A percentile compares a stretch with the other conserved stretches of the same genome.
phyloP scores from a whole-genome alignment of 306 rosid species.

The Nissolia schottii region DNA sequence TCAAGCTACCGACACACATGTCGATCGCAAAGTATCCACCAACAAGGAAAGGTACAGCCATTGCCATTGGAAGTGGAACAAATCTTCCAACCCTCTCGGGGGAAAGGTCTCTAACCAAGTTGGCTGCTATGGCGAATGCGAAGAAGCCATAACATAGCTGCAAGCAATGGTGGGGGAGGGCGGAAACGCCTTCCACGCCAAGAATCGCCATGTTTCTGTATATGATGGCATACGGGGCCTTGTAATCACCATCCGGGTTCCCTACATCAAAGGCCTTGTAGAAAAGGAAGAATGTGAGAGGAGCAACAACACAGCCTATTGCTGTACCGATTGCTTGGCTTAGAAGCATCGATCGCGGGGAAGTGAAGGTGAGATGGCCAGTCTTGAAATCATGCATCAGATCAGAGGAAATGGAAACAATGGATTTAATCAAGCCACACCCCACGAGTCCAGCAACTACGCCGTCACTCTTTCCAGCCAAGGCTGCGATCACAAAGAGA shows the following conservation, averaged over 20 bases:
- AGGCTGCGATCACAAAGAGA: constrained; percentile 80
- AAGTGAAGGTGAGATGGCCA: constrained; percentile 86
- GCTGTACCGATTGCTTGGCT: constrained; percentile 95
- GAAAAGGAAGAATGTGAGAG: constrained; percentile 80
- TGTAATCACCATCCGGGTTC: constrained; percentile 76
- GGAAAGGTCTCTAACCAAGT: constrained; percentile 64
- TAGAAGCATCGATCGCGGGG: constrained; percentile 89
- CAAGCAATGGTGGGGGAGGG: constrained; percentile 83
- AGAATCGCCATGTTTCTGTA: constrained; percentile 97
- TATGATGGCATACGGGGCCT: constrained; percentile 93
- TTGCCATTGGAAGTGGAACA: constrained; percentile 96
- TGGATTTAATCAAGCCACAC: constrained; percentile 90
- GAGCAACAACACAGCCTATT: constrained; percentile 89
- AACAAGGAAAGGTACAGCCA: constrained; percentile 96
- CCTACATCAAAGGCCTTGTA: constrained; percentile 93
- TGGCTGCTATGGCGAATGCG: constrained; percentile 65
- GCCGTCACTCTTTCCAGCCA: constrained; percentile 66
- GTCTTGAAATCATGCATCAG: constrained; percentile 97
- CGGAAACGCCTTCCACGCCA: constrained; percentile 87
- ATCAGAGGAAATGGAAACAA: constrained; percentile 91
- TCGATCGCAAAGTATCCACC: constrained; percentile 95
- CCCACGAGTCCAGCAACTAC: constrained; percentile 93
- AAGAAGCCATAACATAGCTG: constrained; percentile 83
- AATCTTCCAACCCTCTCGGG: constrained; percentile 56
- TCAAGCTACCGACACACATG: constrained; percentile 87